These are phyloP conservation scores for Tanacetum coccineum DNA, from an alignment of 129 eudicot species.

Conservation along the genomic window DNA sequence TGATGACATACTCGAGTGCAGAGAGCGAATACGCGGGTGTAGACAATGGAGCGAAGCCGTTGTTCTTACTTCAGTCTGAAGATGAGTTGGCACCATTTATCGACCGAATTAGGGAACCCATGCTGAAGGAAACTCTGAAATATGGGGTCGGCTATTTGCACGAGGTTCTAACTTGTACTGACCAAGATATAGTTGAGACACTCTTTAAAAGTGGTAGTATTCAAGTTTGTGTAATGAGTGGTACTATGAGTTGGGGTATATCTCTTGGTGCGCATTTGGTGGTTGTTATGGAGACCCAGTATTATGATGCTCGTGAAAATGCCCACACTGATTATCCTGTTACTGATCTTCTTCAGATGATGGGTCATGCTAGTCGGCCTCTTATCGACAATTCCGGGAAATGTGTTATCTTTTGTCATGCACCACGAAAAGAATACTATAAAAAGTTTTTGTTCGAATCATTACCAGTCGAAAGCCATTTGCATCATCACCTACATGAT, in stretches of 20 bases:
- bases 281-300: slow-evolving; percentile 92
- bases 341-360: slow-evolving; percentile 93
- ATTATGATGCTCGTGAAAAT: slow-evolving; percentile 83
- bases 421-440: slow-evolving; percentile 87
- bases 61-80: slow-evolving; percentile 53
- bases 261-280: slow-evolving; percentile 81
- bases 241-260: slow-evolving; percentile 98
- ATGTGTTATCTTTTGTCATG: slow-evolving; percentile 88
- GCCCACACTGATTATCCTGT: slow-evolving; percentile 91
- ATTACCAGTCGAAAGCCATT: slow-evolving; percentile 85
- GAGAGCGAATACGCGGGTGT: slow-evolving; percentile 52
- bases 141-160: slow-evolving; percentile 90
- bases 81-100: slow-evolving; percentile 56
- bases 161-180: slow-evolving; percentile 61
- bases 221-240: slow-evolving; percentile 86
- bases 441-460: slow-evolving; percentile 82
- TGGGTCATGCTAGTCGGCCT: slow-evolving; percentile 95
- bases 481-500: slow-evolving; percentile 78
- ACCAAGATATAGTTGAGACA: slow-evolving; percentile 78
- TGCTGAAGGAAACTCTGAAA: slow-evolving; percentile 61
- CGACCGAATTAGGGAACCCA: slow-evolving; percentile 54
- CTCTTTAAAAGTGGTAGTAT: slow-evolving; percentile 76
- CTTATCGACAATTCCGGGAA: slow-evolving; percentile 76
- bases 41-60: slow-evolving; percentile 46
- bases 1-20: slow-evolving; percentile 67